Base-by-base conservation (phyloP, 108 stramenopile genomes). In the Pseudonitzschia delicatissima region DNA sequence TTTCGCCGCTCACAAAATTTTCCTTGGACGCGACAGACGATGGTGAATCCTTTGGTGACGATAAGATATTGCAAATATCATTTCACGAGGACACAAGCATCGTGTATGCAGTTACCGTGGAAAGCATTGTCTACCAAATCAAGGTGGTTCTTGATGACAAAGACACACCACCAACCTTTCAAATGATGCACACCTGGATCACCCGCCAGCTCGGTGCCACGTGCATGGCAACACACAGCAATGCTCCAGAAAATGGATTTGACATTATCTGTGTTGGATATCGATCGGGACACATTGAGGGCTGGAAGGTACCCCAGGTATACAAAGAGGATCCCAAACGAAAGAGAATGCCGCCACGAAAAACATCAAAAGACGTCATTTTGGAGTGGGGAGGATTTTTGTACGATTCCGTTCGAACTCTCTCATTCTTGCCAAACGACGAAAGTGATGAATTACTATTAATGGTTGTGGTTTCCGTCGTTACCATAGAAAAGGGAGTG, bases 241-340 rank as follows among this genome's bases (percentile, higher is more conserved):
- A 36, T 37, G 60, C n/a, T 11, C 23, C 36, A 12, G 39, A 37
- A 2, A 61, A 33, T 4, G 39, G 20, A 20, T 20, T 36, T 15
- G 60, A 61, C 20, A 42, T 26, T 7, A 25, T 61, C 2, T 61
- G 60, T 26, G 39, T 61, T n/a, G 60, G 60, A 61, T 61, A 61
- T 26, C 15, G 6, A 13, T 23, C 60, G 11, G 60, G 60, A 20
- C 13, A 4, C 32, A 27, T 61, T 37, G 60, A 61, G 21, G 60
- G n/a, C 4, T 61, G 35, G 25, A 42, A 42, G 8, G 39, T 61
- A 5, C 25, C 5, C 4, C 53, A 33, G 29, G 8, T 13, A 53
- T 25, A 28, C 52, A 26, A 5, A 57, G 55, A 1, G 33, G 33
- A 7, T 26, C 12, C 31, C 26, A 45, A 13, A 23, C 47, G 21